These are phyloP conservation scores for Coemansia aciculifera DNA, from an alignment of 192 early-diverging fungal genomes.

Conservation along the genomic window DNA sequence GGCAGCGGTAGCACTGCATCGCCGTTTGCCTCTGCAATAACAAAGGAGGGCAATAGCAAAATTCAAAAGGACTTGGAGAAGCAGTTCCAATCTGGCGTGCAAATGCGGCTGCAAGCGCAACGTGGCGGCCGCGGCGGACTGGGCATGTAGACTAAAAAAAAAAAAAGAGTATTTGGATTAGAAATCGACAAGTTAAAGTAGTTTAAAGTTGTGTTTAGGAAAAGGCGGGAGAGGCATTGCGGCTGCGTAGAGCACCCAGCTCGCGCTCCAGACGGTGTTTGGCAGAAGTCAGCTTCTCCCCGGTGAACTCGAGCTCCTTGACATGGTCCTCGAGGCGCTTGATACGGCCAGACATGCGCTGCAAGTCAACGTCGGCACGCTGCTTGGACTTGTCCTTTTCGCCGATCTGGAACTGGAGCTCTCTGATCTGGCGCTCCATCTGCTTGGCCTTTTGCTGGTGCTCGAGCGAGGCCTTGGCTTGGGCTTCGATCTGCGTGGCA, in stretches of 20 bases:
- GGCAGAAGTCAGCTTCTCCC: conserved; percentile 36
- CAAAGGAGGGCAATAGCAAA: conserved; percentile 29
- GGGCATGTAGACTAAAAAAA: conserved; percentile 27
- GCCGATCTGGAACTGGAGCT: conserved; percentile 81
- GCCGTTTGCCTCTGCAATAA: conserved; percentile 49
- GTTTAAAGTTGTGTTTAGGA: background rate
- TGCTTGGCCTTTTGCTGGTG: conserved; percentile 48
- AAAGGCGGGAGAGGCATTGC: conserved; percentile 45
- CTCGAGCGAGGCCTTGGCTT: conserved; percentile 49
- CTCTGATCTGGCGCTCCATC: conserved; percentile 75
- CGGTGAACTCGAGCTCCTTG: conserved; percentile 46
- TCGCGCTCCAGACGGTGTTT: conserved; percentile 55
- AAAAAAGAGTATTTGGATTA: background rate
- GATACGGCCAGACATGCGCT: conserved; percentile 59
- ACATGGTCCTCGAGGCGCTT: conserved; percentile 51
- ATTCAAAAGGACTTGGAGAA: conserved; percentile 49
- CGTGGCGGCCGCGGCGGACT: conserved; percentile 42
- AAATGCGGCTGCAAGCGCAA: conserved; percentile 30
- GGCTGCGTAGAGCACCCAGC: conserved; percentile 44
- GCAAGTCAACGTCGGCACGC: conserved; percentile 67
- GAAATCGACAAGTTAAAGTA: background rate
- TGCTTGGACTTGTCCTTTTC: conserved; percentile 83
- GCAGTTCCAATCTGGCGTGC: conserved; percentile 39
- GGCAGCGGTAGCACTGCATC: conserved; percentile 11
- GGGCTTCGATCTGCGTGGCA: conserved; percentile 34